Evolutionary conservation across 805 yeast genomes (phyloP), one percentile per base, ranked within the genome.

Genomic region (Ogataea methylovora): DNA sequence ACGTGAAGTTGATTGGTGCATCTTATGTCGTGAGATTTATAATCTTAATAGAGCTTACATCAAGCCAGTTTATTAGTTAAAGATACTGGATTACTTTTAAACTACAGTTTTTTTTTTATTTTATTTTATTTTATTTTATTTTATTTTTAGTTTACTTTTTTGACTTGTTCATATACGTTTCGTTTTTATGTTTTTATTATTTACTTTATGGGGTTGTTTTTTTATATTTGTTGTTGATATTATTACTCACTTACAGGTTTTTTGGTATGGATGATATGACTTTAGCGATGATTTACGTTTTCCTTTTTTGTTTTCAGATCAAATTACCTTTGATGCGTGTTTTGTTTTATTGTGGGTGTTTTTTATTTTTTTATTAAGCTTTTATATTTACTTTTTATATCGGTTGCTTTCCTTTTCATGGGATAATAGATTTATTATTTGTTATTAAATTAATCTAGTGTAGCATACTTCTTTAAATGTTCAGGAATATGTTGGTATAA

Each of bases 1-100:
- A 21, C 65, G 95, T 23, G 85, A 78, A 36, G 79, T 84, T 34
- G 96, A 87, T 48, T 90, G 97, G 97, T 82, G 76, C 49, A 68
- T 83, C 5, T 61, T 90, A 48, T 85, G 97, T 51, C 71, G 90
- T 24, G 94, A 86, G 49, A 84, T 90, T 38, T 76, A 81, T 49
- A 69, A 72, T 40, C 63, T 90, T 61, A 90, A 88, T 56, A 69
- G 72, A 48, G 81, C 81, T 8, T 81, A 79, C 47, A 68, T 78
- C 32, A 58, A 52, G 42, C 51, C 57, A 20, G 41, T 30, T 17
- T 23, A 23, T 22, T 30, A 12, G 16, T 9, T 27, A 5, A 11
- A 22, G 24, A 22, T 22, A 8, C 8, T n/a, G n/a, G n/a, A n/a
- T n/a, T n/a, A n/a, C n/a, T n/a, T n/a, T n/a, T n/a, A n/a, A n/a